Conservation (phyloP, 2,329 filamentous ascomycete genomes). For the Cadophora luteo-olivacea region DNA sequence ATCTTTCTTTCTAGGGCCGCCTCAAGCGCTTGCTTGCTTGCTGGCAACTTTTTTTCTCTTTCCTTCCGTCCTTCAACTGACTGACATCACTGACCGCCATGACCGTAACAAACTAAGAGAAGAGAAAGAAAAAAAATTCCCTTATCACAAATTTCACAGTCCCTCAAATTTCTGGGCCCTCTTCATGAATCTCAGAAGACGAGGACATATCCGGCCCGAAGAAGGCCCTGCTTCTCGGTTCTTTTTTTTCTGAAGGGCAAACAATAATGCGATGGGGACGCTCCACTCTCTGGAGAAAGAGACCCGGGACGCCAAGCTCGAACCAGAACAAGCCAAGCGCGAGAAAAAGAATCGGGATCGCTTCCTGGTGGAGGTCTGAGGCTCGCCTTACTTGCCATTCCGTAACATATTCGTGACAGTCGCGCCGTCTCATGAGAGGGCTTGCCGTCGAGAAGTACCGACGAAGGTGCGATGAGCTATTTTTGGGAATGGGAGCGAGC, state of each 20-base stretch:
- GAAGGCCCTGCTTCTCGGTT: slow-evolving; percentile 12
- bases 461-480: background rate
- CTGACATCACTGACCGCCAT: slow-evolving; percentile 13
- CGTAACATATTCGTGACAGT: slow-evolving; percentile 19
- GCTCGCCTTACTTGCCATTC: background rate
- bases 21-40: slow-evolving; percentile 11
- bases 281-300: slow-evolving; percentile 7
- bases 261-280: background rate
- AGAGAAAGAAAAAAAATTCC: background rate
- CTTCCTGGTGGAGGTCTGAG: slow-evolving; percentile 7
- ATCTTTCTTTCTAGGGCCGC: background rate
- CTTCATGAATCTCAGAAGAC: background rate
- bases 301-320: no score
- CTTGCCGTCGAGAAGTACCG: slow-evolving; percentile 9
- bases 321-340: background rate
- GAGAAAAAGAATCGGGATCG: slow-evolving; percentile 11
- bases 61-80: background rate
- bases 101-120: slow-evolving; percentile 2
- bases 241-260: slow-evolving; percentile 1
- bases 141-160: slow-evolving; percentile 9
- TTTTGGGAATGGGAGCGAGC: background rate
- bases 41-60: background rate
- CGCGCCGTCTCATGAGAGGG: slow-evolving; percentile 13
- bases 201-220: slow-evolving; percentile 8
- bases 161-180: slow-evolving; percentile 5